Evolutionary conservation across 371 early-diverging fungal species (phyloP).

Genomic region (Mortierella sp.): DNA sequence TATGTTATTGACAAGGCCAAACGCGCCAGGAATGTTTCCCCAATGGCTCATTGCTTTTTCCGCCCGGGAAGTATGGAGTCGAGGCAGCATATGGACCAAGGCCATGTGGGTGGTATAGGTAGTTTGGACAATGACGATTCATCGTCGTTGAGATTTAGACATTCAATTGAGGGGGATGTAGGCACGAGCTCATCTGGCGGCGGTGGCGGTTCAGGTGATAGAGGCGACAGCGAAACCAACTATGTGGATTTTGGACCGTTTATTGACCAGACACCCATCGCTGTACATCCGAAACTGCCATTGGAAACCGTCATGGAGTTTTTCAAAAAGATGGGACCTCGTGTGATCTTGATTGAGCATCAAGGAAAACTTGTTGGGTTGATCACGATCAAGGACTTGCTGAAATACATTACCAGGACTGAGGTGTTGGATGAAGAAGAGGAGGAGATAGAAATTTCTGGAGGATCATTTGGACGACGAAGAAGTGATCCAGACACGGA

Average conservation of each 20-base stretch:
- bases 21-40: conserved; percentile 61
- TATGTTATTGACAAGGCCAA: conserved; percentile 78
- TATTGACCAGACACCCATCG: conserved; percentile 89
- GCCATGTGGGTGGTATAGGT: conserved; percentile 12
- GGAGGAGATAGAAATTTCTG: conserved; percentile 32
- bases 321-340: conserved; percentile 92
- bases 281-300: conserved; percentile 83
- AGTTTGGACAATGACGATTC: conserved; percentile 24
- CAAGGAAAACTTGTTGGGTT: conserved; percentile 78
- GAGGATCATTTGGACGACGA: conserved; percentile 14
- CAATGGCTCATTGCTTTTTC: conserved; percentile 70
- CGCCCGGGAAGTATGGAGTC: conserved; percentile 59
- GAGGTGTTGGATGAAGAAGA: conserved; percentile 60
- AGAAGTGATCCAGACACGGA: conserved; percentile 15
- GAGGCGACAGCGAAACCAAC: conserved; percentile 59
- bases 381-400: conserved; percentile 84
- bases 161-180: conserved; percentile 8
- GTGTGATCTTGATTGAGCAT: conserved; percentile 78
- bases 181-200: not conserved
- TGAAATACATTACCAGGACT: conserved; percentile 73
- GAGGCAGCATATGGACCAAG: conserved; percentile 50
- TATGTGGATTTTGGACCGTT: conserved; percentile 79
- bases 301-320: conserved; percentile 92
- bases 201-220: not conserved
- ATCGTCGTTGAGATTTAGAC: not conserved